A percentile compares a stretch with the other conserved stretches of the same genome.
phyloP scores from a whole-genome alignment of 192 early-diverging fungal species.

The Pilobolus umbonatus region DNA sequence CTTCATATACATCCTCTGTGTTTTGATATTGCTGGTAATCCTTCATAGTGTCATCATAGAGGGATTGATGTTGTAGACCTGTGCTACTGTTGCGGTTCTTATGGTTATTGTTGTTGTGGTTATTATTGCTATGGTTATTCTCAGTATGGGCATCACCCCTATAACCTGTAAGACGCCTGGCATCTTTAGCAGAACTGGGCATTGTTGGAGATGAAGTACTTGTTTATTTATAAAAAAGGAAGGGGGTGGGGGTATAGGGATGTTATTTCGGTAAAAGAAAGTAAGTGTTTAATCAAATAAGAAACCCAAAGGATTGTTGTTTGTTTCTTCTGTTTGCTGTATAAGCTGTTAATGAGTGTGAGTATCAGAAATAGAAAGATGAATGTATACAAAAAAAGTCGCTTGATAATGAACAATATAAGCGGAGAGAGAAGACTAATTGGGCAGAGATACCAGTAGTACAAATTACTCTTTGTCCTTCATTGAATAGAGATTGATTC shows the following conservation, averaged over 20 bases:
- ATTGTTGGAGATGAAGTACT: too few relatives aligned
- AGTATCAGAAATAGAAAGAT: too few relatives aligned
- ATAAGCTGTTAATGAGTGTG: too few relatives aligned
- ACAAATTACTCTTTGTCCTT: too few relatives aligned
- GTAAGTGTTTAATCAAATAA: background rate
- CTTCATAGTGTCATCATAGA: conserved; percentile 24
- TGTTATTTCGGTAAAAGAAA: background rate
- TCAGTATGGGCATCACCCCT: background rate
- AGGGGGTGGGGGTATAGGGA: background rate
- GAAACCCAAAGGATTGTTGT: too few relatives aligned
- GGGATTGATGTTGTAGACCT: conserved; percentile 8
- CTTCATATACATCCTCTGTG: conserved; percentile 35
- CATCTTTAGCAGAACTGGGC: conserved; percentile 8
- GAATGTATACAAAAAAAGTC: too few relatives aligned
- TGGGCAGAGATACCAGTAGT: too few relatives aligned
- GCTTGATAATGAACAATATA: too few relatives aligned
- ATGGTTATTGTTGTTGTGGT: background rate
- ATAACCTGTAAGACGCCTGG: conserved; percentile 21
- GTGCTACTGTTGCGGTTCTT: background rate
- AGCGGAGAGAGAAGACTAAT: too few relatives aligned
- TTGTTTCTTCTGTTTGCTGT: too few relatives aligned
- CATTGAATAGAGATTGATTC: too few relatives aligned
- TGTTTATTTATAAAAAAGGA: conserved; percentile 8
- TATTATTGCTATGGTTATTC: too few relatives aligned
- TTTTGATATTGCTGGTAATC: conserved; percentile 26